phyloP scores from a whole-genome alignment of 306 rosid species.

The Rosa lucieae region DNA sequence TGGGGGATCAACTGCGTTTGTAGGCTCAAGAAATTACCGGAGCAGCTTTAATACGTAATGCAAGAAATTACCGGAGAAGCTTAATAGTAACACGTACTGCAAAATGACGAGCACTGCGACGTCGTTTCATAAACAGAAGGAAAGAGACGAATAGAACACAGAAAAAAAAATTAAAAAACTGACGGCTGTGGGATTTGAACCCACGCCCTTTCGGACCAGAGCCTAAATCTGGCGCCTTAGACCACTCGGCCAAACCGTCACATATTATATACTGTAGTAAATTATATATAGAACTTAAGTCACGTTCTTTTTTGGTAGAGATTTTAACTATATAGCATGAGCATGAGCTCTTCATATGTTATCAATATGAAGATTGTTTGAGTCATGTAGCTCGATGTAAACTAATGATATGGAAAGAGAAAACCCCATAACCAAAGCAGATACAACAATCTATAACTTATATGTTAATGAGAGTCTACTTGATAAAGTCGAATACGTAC shows the following conservation, averaged over 20 bases:
- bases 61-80: background rate
- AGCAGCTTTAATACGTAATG: background rate
- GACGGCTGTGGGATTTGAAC: slow-evolving; percentile 96
- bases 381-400: too few species aligned
- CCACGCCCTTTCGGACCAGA: slow-evolving; percentile 99
- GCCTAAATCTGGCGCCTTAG: slow-evolving; percentile 98
- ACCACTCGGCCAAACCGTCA: slow-evolving; percentile 96
- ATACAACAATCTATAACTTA: too few species aligned
- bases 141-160: background rate
- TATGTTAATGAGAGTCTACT: too few species aligned
- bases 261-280: background rate
- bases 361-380: too few species aligned
- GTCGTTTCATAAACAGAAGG: background rate
- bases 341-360: too few species aligned
- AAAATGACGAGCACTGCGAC: background rate
- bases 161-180: background rate
- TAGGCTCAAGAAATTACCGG: background rate
- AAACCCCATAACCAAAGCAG: too few species aligned
- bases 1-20: slow-evolving; percentile 14
- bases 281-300: too few species aligned
- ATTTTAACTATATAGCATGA: too few species aligned
- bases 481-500: too few species aligned
- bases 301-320: too few species aligned
- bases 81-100: too few species aligned
- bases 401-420: too few species aligned